These are phyloP conservation scores for Leucaena leucocephala DNA, from an alignment of 306 rosid species.

Conservation along the genomic window DNA sequence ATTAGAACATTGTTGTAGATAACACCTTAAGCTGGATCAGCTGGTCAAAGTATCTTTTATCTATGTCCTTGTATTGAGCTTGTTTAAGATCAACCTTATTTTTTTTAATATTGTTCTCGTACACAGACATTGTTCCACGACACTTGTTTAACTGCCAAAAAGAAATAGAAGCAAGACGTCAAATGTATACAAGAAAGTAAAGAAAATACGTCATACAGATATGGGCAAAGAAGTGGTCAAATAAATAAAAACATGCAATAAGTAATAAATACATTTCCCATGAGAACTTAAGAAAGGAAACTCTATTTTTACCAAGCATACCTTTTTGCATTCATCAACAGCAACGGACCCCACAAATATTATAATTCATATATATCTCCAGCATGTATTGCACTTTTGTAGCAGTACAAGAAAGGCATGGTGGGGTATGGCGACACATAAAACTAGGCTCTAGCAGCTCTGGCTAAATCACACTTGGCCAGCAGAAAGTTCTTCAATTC, in stretches of 20 bases:
- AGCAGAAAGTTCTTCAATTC: background rate
- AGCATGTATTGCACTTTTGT: background rate
- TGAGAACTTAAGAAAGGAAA: background rate
- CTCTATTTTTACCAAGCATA: background rate
- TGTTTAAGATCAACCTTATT: conserved; percentile 85
- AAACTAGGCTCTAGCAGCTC: background rate
- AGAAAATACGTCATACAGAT: conserved; percentile 18
- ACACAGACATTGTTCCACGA: conserved; percentile 79
- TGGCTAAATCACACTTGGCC: background rate
- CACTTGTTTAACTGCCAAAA: conserved; percentile 67
- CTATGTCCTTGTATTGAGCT: conserved; percentile 88
- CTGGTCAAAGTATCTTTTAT: conserved; percentile 86
- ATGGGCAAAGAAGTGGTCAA: conserved; percentile 15
- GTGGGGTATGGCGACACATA: background rate
- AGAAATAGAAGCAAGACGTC: conserved; percentile 31
- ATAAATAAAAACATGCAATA: background rate
- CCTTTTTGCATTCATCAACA: background rate
- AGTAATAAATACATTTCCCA: background rate
- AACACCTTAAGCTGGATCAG: conserved; percentile 93
- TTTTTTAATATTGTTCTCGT: conserved; percentile 73
- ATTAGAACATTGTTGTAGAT: conserved; percentile 12
- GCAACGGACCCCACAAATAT: background rate
- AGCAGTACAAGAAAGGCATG: background rate
- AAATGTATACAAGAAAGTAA: conserved; percentile 19
- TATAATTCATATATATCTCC: background rate